Base-by-base conservation (phyloP, 352 stramenopile genomes). In the Aphanomyces invadans region DNA sequence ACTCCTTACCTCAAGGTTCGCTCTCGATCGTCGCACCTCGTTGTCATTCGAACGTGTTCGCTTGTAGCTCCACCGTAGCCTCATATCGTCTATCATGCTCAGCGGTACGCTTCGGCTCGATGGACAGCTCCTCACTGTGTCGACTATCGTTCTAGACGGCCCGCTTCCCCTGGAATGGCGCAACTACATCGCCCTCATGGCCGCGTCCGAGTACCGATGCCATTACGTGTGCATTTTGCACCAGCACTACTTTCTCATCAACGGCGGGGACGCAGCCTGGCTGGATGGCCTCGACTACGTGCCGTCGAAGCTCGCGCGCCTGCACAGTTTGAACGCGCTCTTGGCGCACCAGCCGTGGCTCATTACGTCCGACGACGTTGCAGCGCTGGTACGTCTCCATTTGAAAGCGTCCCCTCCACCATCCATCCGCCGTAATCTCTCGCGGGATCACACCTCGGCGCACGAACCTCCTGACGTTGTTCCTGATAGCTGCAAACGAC, bases 101-200 rank as follows among this genome's bases (percentile, higher is more conserved):
- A 59, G 51, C 32, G 65, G 56, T 71, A 62, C 21, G 36, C 11
- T 32, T 9, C 12, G 1, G 17, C 9, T 9, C 12, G 1, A 25
- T 70, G 31, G 25, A 15, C 12, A 10, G 23, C 9, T 1, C 29
- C 23, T 70, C 29, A 68, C 26, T 25, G n/a, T n/a, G n/a, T n/a
- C n/a, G n/a, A n/a, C n/a, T n/a, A n/a, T n/a, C n/a, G n/a, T 74
- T 38, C 9, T 79, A 28, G 83, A 94, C 70, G 86, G 86, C n/a
- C 80, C 84, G 25, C 52, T 95, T 38, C 86, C 86, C 29, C 73
- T 93, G 5, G 77, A 79, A 39, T 95, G 86, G 86, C 74, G 86
- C 15, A 89, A 73, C 65, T 95, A 93, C 72, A 90, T 95, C 62
- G 84, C 81, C 5, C 75, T 90, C 19, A 92, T 95, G 83, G 86